A percentile compares a stretch with the other conserved stretches of the same genome.
These are phyloP conservation scores for Dendrocalamus latiflorus DNA, from an alignment of 202 grass and related monocot species.

Conservation along the genomic window DNA sequence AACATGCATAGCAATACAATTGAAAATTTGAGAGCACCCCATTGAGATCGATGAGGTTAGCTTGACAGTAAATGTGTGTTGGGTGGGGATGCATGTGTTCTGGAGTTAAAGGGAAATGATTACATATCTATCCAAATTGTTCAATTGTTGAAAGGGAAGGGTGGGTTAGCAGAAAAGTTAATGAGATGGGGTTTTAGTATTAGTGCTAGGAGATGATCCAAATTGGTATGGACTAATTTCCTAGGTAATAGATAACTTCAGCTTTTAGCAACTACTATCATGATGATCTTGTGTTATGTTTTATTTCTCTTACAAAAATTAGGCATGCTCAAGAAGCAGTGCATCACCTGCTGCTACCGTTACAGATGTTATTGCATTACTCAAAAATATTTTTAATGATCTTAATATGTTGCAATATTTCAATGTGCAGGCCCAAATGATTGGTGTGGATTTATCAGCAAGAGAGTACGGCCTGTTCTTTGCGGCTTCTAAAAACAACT, in stretches of 20 bases:
- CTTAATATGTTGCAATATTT: constrained; percentile 9
- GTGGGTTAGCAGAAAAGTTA: too few species aligned
- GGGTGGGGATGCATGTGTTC: too few species aligned
- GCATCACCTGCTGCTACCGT: neutral
- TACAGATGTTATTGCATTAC: neutral
- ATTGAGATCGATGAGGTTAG: too few species aligned
- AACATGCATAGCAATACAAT: too few species aligned
- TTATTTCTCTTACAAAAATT: neutral
- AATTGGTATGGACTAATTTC: constrained; percentile 27
- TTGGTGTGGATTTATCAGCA: constrained; percentile 70
- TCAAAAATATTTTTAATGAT: neutral
- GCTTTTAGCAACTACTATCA: constrained; percentile 2
- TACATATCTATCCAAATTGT: too few species aligned
- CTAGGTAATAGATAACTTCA: constrained; percentile 42
- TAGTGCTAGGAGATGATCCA: too few species aligned
- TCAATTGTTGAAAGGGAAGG: too few species aligned
- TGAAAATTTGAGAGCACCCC: too few species aligned
- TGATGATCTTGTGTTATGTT: neutral
- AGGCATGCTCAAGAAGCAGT: neutral
- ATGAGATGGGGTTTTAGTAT: too few species aligned
- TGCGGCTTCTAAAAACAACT: constrained; percentile 43
- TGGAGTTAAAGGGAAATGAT: too few species aligned
- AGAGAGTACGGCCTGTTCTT: constrained; percentile 68
- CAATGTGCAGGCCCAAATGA: constrained; percentile 54
- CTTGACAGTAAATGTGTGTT: too few species aligned